These are phyloP conservation scores for Myochromella boudieri DNA, from an alignment of 768 basidiomycete genomes.

Conservation along the genomic window DNA sequence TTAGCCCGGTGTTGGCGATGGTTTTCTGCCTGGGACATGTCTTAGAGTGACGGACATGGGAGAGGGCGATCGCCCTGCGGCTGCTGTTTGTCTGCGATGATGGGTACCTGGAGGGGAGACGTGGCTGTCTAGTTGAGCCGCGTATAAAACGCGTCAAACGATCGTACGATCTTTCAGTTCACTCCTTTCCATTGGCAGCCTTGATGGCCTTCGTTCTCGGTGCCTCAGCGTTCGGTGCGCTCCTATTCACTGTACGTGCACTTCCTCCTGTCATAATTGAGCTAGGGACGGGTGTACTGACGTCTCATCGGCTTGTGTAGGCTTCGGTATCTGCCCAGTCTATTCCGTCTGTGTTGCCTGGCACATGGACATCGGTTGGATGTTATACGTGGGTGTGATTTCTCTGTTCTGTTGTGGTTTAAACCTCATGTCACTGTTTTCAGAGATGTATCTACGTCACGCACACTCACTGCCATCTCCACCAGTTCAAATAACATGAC, in stretches of 20 bases:
- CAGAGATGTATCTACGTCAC: slow-evolving; percentile 39
- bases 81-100: not conserved
- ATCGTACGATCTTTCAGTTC: not conserved
- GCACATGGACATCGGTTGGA: slow-evolving; percentile 8
- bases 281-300: not conserved
- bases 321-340: slow-evolving; percentile 1
- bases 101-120: not conserved
- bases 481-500: slow-evolving; percentile 54
- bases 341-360: slow-evolving; percentile 4
- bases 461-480: slow-evolving; percentile 51
- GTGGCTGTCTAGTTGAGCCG: not conserved
- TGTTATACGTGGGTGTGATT: slow-evolving; percentile 7
- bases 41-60: slow-evolving; percentile 4
- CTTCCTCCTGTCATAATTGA: not conserved
- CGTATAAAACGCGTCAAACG: slow-evolving; percentile 4
- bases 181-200: not conserved
- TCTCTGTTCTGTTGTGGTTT: not conserved
- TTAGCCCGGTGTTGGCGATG: not conserved
- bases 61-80: not conserved
- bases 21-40: slow-evolving; percentile 1
- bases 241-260: not conserved
- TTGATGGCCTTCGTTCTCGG: not conserved
- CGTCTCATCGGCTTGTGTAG: not conserved
- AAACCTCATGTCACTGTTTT: not conserved
- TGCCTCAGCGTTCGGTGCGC: not conserved